A percentile compares a stretch with the other conserved stretches of the same genome.
phyloP scores from a whole-genome alignment of 2,329 filamentous ascomycete genomes.

The Ophiostoma sp. region DNA sequence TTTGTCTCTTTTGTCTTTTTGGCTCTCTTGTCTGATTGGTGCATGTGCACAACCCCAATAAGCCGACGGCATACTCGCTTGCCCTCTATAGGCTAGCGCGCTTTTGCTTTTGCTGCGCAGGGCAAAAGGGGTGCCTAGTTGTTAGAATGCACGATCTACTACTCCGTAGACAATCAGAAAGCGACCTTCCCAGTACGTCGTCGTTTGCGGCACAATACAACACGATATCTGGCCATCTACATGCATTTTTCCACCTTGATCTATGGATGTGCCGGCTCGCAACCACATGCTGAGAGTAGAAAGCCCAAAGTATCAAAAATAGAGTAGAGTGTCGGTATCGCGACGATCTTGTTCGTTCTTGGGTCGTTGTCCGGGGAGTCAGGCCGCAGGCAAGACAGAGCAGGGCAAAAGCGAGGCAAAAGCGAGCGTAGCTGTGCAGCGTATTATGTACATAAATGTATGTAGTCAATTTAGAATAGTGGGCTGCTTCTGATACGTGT shows the following conservation, averaged over 20 bases:
- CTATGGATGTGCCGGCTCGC: neutral
- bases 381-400: neutral
- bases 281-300: neutral
- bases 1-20: neutral
- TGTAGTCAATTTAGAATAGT: neutral
- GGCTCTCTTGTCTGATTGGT: neutral
- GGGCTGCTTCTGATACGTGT: conserved; percentile 1
- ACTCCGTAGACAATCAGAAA: neutral
- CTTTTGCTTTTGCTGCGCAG: neutral
- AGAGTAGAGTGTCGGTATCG: no score
- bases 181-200: neutral
- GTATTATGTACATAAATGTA: no score
- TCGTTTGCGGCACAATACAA: no score
- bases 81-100: conserved; percentile 13
- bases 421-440: no score
- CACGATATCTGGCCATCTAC: neutral
- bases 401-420: neutral
- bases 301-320: neutral
- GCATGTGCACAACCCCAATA: conserved; percentile 16
- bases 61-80: conserved; percentile 18
- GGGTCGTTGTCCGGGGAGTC: conserved; percentile 12
- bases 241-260: neutral
- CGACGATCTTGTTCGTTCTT: conserved; percentile 18
- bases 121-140: neutral
- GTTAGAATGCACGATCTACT: no score